Evolutionary conservation across 371 early-diverging fungal species (phyloP).

Genomic region (Fennellomyces sp.): DNA sequence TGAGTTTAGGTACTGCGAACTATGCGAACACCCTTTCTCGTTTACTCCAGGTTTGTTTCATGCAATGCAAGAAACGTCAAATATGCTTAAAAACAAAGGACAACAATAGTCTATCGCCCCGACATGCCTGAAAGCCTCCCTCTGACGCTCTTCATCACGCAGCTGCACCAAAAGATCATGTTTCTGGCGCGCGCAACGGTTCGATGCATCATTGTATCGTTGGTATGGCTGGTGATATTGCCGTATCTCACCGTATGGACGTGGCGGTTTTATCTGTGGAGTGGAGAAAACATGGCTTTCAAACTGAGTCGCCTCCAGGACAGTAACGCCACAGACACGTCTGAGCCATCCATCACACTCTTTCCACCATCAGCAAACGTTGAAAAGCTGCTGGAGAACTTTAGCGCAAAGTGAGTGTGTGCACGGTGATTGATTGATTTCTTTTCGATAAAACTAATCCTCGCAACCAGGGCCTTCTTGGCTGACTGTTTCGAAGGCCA

Average conservation of each 20-base stretch:
- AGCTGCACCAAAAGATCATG: conserved; percentile 44
- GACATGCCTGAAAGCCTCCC: conserved; percentile 73
- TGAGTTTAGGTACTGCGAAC: conserved; percentile 76
- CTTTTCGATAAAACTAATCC: background rate
- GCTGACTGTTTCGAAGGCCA: conserved; percentile 86
- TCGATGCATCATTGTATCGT: conserved; percentile 56
- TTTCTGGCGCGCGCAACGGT: conserved; percentile 18
- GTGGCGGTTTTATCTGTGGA: conserved; percentile 81
- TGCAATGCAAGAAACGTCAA: background rate
- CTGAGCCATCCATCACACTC: background rate
- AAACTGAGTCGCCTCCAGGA: conserved; percentile 11
- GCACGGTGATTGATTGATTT: background rate
- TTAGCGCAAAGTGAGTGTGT: background rate
- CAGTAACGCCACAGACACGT: background rate
- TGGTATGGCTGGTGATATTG: conserved; percentile 79
- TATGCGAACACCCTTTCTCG: conserved; percentile 84
- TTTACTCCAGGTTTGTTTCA: conserved; percentile 79
- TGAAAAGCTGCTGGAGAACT: background rate
- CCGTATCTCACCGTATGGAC: conserved; percentile 82
- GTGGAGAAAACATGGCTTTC: conserved; percentile 57
- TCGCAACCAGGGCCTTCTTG: conserved; percentile 52
- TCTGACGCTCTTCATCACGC: conserved; percentile 48
- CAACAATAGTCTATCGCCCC: conserved; percentile 56
- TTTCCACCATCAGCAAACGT: background rate
- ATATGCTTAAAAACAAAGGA: background rate